Evolutionary conservation across 352 stramenopile genomes (phyloP).

Genomic region (Pythium pectinolyticum): DNA sequence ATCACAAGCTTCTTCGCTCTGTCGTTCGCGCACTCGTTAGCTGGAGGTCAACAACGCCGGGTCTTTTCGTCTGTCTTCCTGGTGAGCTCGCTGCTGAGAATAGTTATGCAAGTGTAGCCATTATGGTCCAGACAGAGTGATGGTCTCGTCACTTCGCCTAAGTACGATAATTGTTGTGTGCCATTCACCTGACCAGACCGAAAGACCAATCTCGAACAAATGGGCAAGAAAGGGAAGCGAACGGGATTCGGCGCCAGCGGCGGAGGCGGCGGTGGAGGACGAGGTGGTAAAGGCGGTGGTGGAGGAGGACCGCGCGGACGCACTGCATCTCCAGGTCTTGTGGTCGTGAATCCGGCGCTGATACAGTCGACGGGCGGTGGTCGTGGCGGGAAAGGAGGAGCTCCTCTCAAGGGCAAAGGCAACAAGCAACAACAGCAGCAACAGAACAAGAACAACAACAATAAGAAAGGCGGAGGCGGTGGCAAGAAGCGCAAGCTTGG

Average conservation of each 20-base stretch:
- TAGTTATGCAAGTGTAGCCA: constrained; percentile 24
- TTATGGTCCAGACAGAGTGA: constrained; percentile 11
- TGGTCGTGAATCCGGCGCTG: constrained; percentile 51
- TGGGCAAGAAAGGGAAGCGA: constrained; percentile 32
- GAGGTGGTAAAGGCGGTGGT: background rate
- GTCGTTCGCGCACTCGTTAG: no score
- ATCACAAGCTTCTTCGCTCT: no score
- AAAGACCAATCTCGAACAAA: background rate
- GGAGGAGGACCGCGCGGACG: background rate
- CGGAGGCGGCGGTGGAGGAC: constrained; percentile 7
- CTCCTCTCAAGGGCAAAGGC: background rate
- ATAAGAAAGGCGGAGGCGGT: background rate
- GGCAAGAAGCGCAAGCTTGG: constrained; percentile 23
- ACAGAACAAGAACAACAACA: constrained; percentile 8
- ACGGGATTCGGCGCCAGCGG: constrained; percentile 15
- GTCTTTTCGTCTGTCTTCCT: no score
- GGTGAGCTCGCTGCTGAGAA: background rate
- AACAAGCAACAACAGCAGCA: constrained; percentile 9
- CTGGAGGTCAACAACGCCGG: no score
- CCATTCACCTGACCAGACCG: background rate
- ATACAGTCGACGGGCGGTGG: constrained; percentile 28
- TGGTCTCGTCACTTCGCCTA: constrained; percentile 15
- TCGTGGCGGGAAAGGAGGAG: constrained; percentile 1
- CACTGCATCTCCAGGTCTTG: constrained; percentile 26
- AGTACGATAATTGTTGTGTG: constrained; percentile 23